Conservation (phyloP, 2,329 filamentous ascomycete genomes). For the Cercospora janseana region DNA sequence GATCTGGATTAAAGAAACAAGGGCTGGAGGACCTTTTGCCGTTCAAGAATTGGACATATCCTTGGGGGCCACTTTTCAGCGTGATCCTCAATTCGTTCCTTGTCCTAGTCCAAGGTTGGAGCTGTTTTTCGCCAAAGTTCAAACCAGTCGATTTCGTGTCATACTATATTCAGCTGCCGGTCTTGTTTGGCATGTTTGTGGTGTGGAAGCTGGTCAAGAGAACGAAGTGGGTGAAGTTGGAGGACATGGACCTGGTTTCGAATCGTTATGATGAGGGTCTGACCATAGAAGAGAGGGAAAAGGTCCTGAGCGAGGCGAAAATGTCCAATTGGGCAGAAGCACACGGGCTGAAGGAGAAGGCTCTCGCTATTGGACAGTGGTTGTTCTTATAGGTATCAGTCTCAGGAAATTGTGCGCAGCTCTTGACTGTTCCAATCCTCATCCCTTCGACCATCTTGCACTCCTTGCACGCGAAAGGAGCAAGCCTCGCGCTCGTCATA, state of each 20-base stretch:
- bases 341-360: constrained; percentile 18
- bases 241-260: constrained; percentile 50
- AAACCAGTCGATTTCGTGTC: constrained; percentile 61
- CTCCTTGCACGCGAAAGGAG: too few relatives aligned
- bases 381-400: constrained; percentile 18
- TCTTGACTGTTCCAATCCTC: too few relatives aligned
- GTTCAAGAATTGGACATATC: constrained; percentile 67
- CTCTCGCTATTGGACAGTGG: constrained; percentile 21
- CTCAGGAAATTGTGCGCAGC: too few relatives aligned
- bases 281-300: constrained; percentile 22
- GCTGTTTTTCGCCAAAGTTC: constrained; percentile 60
- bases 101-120: constrained; percentile 64
- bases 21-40: constrained; percentile 61
- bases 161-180: constrained; percentile 58
- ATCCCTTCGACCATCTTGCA: too few relatives aligned
- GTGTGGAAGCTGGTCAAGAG: constrained; percentile 55
- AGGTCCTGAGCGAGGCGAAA: constrained; percentile 19
- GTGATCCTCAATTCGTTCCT: constrained; percentile 59
- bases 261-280: constrained; percentile 26
- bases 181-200: constrained; percentile 57
- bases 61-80: constrained; percentile 58
- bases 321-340: constrained; percentile 18
- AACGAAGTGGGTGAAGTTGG: constrained; percentile 47
- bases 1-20: constrained; percentile 56
- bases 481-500: too few relatives aligned